Conservation (phyloP, 2,329 filamentous ascomycete genomes). For the Myriosclerotinia duriaeana region DNA sequence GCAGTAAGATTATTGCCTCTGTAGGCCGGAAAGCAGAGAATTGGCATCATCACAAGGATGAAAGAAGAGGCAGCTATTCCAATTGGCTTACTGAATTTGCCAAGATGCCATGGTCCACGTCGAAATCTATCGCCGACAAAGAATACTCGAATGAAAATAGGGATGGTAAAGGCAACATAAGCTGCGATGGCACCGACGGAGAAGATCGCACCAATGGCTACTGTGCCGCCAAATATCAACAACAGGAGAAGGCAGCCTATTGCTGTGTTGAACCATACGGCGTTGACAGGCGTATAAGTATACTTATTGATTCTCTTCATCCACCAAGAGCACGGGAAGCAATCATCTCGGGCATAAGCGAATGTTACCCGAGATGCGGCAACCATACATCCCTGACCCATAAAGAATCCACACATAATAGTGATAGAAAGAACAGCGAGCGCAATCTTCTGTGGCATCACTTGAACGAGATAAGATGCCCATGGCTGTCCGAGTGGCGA, state of each 20-base stretch:
- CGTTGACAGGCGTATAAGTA: constrained; percentile 65
- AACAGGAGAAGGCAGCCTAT: constrained; percentile 59
- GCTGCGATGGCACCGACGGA: constrained; percentile 66
- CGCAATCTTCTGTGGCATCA: constrained; percentile 57
- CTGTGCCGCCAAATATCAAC: constrained; percentile 59
- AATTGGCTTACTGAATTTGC: constrained; percentile 56
- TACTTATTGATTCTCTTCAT: constrained; percentile 59
- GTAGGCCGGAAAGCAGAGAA: constrained; percentile 60
- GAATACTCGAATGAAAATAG: constrained; percentile 56
- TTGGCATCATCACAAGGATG: constrained; percentile 64
- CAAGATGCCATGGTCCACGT: constrained; percentile 64
- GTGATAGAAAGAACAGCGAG: constrained; percentile 60
- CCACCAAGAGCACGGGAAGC: constrained; percentile 58
- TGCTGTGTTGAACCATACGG: constrained; percentile 61
- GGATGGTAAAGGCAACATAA: constrained; percentile 58
- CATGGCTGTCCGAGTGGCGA: constrained; percentile 67
- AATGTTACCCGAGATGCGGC: constrained; percentile 63
- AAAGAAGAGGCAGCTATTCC: constrained; percentile 56
- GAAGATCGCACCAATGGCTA: constrained; percentile 65
- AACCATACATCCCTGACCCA: constrained; percentile 72
- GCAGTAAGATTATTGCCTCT: constrained; percentile 53
- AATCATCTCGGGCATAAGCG: constrained; percentile 67
- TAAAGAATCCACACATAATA: constrained; percentile 65
- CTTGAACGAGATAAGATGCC: constrained; percentile 65
- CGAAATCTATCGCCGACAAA: constrained; percentile 62